Conservation (phyloP, 108 stramenopile genomes). For the Fistulifera solaris region DNA sequence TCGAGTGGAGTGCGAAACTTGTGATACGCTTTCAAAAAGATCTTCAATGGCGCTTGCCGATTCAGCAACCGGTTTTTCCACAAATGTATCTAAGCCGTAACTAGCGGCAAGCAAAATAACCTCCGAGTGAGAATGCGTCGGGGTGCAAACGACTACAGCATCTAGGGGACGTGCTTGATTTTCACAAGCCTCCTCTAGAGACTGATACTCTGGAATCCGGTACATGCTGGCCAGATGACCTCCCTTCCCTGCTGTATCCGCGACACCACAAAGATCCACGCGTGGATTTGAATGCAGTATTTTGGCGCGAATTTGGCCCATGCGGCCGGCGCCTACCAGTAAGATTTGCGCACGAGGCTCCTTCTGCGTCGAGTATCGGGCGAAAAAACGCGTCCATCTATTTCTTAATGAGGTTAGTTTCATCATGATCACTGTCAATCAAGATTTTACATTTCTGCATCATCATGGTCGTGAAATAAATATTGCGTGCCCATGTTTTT, state of each 20-base stretch:
- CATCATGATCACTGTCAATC: too few relatives aligned
- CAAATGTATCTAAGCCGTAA: constrained; percentile 29
- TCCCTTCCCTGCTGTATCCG: constrained; percentile 32
- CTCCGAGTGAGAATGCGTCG: constrained; percentile 41
- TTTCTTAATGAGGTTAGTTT: too few relatives aligned
- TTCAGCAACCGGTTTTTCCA: constrained; percentile 70
- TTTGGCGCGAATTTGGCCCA: constrained; percentile 54
- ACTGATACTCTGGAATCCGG: not conserved
- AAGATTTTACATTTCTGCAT: too few relatives aligned
- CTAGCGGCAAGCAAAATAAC: constrained; percentile 34
- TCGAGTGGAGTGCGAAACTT: not conserved
- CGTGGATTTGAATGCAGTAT: constrained; percentile 43
- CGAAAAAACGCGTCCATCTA: too few relatives aligned
- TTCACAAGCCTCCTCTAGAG: not conserved
- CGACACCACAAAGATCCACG: constrained; percentile 40
- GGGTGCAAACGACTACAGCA: constrained; percentile 46
- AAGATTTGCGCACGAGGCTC: too few relatives aligned
- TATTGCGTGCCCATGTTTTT: too few relatives aligned
- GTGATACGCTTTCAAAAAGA: constrained; percentile 24
- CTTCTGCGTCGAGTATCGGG: too few relatives aligned
- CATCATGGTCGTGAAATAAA: too few relatives aligned
- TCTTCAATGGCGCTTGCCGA: constrained; percentile 25
- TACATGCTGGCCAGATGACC: constrained; percentile 10
- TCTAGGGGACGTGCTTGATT: constrained; percentile 12
- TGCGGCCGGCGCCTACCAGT: constrained; percentile 48